Percentiles rank a stretch among this genome's conserved stretches.
Conservation (phyloP, 768 basidiomycete genomes). For the Candolleomyces eurysporus region DNA sequence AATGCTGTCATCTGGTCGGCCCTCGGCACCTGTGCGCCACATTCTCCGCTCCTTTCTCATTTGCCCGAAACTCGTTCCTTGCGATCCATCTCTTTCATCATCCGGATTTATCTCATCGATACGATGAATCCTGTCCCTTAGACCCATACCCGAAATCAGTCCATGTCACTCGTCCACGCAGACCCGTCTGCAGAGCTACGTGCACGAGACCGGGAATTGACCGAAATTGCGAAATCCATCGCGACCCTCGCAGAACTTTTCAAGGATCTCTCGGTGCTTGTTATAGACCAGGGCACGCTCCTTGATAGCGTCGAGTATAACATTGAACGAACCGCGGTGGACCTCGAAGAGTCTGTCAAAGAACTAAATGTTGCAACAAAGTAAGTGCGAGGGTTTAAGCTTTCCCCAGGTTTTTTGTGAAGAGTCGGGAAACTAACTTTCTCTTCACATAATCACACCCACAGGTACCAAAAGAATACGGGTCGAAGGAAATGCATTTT, state of each 20-base stretch:
- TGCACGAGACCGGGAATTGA: constrained; percentile 65
- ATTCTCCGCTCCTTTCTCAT: constrained; percentile 2
- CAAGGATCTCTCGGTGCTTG: constrained; percentile 88
- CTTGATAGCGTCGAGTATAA: constrained; percentile 98
- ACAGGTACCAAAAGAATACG: constrained; percentile 90
- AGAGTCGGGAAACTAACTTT: constrained; percentile 11
- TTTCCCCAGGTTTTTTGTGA: constrained; percentile 8
- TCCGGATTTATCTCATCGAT: constrained; percentile 7
- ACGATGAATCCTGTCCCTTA: constrained; percentile 12
- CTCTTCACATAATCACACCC: constrained; percentile 1
- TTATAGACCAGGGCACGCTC: constrained; percentile 97
- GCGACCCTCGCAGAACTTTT: constrained; percentile 91
- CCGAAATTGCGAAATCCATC: constrained; percentile 90
- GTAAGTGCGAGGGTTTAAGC: constrained; percentile 40
- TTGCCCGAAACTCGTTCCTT: constrained; percentile 4
- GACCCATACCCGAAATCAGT: constrained; percentile 34
- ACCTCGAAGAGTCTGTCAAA: constrained; percentile 79
- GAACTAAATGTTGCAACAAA: constrained; percentile 80
- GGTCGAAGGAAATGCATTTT: constrained; percentile 93
- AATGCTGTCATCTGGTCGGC: not conserved
- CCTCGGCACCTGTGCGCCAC: constrained; percentile 7
- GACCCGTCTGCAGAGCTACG: constrained; percentile 40
- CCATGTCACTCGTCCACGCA: constrained; percentile 40
- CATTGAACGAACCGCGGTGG: constrained; percentile 85
- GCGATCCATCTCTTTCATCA: constrained; percentile 2